phyloP scores from a whole-genome alignment of 106 monocot genomes.

The Dioscorea dumetorum region DNA sequence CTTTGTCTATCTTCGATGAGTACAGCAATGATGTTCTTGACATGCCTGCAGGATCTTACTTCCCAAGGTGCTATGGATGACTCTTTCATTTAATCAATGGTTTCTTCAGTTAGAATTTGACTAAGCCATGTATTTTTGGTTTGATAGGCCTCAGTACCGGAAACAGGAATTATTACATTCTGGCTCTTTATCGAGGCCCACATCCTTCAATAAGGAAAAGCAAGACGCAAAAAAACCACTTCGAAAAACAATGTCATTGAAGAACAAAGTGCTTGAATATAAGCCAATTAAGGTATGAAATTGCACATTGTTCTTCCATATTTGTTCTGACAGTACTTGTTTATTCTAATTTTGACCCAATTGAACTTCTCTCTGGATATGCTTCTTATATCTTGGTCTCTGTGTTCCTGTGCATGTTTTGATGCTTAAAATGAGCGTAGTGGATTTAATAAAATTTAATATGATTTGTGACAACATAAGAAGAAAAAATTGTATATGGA shows the following conservation, averaged over 20 bases:
- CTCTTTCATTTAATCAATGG: not conserved
- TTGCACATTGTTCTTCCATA: not conserved
- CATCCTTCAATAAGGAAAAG: conserved; percentile 40
- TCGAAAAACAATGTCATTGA: conserved; percentile 54
- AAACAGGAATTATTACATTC: conserved; percentile 18
- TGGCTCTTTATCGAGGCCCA: conserved; percentile 34
- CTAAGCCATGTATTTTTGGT: not conserved
- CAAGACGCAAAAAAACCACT: conserved; percentile 40
- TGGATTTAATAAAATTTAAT: no score
- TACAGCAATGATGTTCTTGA: conserved; percentile 93
- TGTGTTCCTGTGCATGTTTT: no score
- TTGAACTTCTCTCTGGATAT: no score
- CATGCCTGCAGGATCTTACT: conserved; percentile 86
- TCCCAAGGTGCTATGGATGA: conserved; percentile 56
- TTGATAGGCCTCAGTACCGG: conserved; percentile 45
- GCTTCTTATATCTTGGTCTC: no score
- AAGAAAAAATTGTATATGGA: no score
- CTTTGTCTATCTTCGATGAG: conserved; percentile 80
- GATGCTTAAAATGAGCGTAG: no score
- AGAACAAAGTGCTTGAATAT: conserved; percentile 55
- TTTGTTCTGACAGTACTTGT: no score
- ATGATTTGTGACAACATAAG: no score
- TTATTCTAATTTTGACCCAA: no score
- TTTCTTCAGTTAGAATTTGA: not conserved
- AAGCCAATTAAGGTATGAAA: conserved; percentile 80